phyloP scores from a whole-genome alignment of 164 flowering plant genomes.

The Paratinospora sagittata region DNA sequence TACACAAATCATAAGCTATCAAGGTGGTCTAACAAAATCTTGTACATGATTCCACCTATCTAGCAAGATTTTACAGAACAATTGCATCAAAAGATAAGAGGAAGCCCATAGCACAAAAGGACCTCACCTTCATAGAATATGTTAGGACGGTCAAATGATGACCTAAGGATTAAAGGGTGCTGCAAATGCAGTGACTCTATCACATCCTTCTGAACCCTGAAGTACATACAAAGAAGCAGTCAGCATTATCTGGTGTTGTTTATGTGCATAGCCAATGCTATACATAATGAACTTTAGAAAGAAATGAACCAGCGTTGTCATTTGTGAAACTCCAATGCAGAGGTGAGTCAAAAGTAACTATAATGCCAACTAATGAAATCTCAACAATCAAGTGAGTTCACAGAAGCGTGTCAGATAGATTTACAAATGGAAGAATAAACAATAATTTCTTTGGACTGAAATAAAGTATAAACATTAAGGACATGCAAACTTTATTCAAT shows the following conservation, averaged over 20 bases:
- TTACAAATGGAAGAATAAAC: neutral
- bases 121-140: constrained; percentile 80
- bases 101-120: neutral
- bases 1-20: too few relatives aligned
- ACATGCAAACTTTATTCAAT: neutral
- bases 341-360: neutral
- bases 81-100: neutral
- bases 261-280: neutral
- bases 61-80: neutral
- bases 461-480: too few relatives aligned
- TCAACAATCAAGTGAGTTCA: neutral
- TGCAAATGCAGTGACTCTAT: constrained; percentile 58
- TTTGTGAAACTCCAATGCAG: too few relatives aligned
- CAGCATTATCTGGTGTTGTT: neutral
- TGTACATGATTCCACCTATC: too few relatives aligned
- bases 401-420: too few relatives aligned
- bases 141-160: constrained; percentile 93
- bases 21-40: too few relatives aligned
- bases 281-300: too few relatives aligned
- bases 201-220: constrained; percentile 88
- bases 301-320: too few relatives aligned
- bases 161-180: constrained; percentile 61
- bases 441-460: neutral
- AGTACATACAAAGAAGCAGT: constrained; percentile 15
- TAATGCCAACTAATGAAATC: too few relatives aligned